Evolutionary conservation across 2,329 filamentous ascomycete genomes (phyloP).

Genomic region (Waltergamsia citrina): DNA sequence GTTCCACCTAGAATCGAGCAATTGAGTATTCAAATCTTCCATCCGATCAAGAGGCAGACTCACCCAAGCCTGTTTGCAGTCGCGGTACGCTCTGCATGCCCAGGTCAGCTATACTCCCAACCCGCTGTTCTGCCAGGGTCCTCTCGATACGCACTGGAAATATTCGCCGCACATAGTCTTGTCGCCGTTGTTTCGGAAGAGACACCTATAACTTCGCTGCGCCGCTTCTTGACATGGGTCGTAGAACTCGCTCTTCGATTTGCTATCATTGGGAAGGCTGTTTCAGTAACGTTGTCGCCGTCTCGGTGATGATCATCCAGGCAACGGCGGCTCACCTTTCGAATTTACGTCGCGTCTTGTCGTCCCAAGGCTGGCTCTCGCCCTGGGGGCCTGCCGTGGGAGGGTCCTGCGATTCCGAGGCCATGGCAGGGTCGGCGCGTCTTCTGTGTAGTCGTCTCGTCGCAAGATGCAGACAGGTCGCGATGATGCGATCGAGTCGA

Average conservation of each 20-base stretch:
- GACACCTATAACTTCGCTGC: conserved; percentile 71
- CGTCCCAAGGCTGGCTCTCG: conserved; percentile 38
- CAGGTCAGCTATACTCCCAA: too few species aligned
- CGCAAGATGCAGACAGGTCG: too few species aligned
- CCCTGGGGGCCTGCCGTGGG: conserved; percentile 2
- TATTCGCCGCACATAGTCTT: conserved; percentile 87
- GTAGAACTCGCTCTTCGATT: conserved; percentile 80
- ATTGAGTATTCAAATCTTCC: not conserved
- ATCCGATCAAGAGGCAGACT: conserved; percentile 8
- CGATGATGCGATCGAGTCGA: too few species aligned
- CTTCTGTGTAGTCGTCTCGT: too few species aligned
- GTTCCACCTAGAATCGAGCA: conserved; percentile 3
- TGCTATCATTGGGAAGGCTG: conserved; percentile 40
- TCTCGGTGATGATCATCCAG: too few species aligned
- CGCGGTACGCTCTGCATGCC: conserved; percentile 51
- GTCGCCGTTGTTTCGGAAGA: conserved; percentile 83
- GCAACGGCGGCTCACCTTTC: conserved; percentile 41
- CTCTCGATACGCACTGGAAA: conserved; percentile 64
- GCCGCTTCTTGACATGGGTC: conserved; percentile 95
- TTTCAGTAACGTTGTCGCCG: not conserved
- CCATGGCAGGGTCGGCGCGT: conserved; percentile 7
- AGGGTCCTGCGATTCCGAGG: conserved; percentile 6
- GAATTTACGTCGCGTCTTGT: conserved; percentile 54
- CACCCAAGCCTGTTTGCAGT: conserved; percentile 88
- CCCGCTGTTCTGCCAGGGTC: too few species aligned